Percentiles rank a stretch among this genome's conserved stretches.
Conservation (phyloP, 805 yeast genomes). For the Starmerella vitae region DNA sequence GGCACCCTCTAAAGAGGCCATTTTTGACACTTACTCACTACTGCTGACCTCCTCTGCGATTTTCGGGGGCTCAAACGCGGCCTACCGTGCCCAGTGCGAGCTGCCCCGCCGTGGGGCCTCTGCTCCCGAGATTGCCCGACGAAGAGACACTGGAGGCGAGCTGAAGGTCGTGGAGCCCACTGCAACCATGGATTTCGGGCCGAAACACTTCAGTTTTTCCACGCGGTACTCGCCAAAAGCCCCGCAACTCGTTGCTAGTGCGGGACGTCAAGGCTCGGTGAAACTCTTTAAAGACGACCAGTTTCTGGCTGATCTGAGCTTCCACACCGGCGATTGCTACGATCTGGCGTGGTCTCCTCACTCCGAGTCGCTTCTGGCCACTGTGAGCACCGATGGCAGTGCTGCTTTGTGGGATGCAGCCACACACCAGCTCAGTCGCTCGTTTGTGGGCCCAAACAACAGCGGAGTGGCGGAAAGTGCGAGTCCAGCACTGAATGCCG, state of each 20-base stretch:
- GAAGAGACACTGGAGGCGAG: constrained; percentile 48
- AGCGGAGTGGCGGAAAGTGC: constrained; percentile 41
- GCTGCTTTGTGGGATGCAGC: constrained; percentile 55
- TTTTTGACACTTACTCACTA: constrained; percentile 33
- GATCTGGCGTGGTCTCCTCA: constrained; percentile 54
- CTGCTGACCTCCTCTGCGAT: constrained; percentile 40
- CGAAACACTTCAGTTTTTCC: constrained; percentile 6
- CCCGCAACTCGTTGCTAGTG: constrained; percentile 39
- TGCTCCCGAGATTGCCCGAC: constrained; percentile 41
- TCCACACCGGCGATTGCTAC: constrained; percentile 54
- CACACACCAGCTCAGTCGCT: constrained; percentile 32
- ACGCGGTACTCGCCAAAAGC: constrained; percentile 41
- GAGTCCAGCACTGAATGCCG: constrained; percentile 45
- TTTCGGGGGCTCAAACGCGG: constrained; percentile 32
- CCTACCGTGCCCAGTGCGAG: constrained; percentile 31
- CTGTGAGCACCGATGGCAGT: constrained; percentile 54
- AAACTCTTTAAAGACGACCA: constrained; percentile 18
- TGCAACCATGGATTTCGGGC: constrained; percentile 5
- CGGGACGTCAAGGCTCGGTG: constrained; percentile 32
- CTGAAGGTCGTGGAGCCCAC: constrained; percentile 5
- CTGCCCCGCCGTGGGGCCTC: constrained; percentile 21
- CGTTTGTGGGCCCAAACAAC: constrained; percentile 42
- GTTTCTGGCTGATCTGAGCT: constrained; percentile 30
- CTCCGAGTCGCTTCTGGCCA: constrained; percentile 33
- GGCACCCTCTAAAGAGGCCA: constrained; percentile 11